These are phyloP conservation scores for Fagopyrum esculentum DNA, from an alignment of 148 eudicot genomes.

Conservation along the genomic window DNA sequence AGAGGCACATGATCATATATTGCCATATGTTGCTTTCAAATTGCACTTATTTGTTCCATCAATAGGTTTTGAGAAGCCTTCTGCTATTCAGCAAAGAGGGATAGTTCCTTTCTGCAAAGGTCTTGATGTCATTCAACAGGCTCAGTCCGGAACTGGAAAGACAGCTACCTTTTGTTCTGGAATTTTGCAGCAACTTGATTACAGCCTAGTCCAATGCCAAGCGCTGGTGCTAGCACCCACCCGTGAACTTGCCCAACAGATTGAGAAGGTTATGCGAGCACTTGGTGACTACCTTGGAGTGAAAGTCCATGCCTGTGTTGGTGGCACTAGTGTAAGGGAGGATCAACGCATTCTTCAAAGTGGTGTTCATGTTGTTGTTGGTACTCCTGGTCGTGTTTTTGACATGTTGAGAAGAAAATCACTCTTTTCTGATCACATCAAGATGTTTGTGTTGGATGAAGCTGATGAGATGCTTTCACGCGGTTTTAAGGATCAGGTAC, in stretches of 20 bases:
- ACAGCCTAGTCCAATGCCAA: conserved; percentile 39
- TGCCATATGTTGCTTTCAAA: not conserved
- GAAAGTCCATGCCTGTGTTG: conserved; percentile 22
- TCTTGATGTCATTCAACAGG: conserved; percentile 58
- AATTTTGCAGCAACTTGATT: conserved; percentile 48
- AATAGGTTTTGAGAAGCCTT: conserved; percentile 60
- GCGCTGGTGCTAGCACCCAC: conserved; percentile 57
- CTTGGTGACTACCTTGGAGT: conserved; percentile 31
- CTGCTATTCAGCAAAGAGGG: conserved; percentile 61
- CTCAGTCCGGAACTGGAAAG: conserved; percentile 63
- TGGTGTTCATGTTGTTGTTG: conserved; percentile 24
- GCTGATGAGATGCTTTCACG: conserved; percentile 23
- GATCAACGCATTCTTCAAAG: conserved; percentile 19
- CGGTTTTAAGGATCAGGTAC: conserved; percentile 19
- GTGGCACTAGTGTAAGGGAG: conserved; percentile 20
- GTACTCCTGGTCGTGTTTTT: conserved; percentile 22
- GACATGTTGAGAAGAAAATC: conserved; percentile 17
- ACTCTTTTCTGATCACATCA: conserved; percentile 10
- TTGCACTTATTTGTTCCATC: not conserved
- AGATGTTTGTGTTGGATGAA: conserved; percentile 18
- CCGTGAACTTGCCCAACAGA: conserved; percentile 57
- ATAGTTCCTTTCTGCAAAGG: conserved; percentile 58
- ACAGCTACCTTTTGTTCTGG: conserved; percentile 70
- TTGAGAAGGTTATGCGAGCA: conserved; percentile 59
- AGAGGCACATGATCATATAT: not conserved